Conservation (phyloP, 1,139 yeast genomes). For the Diutina rugosa region DNA sequence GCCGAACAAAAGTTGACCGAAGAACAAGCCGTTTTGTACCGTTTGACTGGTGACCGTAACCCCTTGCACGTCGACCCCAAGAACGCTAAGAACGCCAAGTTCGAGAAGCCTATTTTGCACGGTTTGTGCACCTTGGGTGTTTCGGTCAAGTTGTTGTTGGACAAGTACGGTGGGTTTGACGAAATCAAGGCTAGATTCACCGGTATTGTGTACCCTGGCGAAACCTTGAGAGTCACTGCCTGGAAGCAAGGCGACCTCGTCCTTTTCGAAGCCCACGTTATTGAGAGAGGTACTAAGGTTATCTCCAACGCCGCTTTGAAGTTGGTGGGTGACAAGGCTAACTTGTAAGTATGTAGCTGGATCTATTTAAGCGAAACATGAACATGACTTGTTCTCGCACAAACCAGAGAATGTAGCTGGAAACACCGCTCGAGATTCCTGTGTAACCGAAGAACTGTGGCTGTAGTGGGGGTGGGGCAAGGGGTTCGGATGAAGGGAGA, state of each 20-base stretch:
- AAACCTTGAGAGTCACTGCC: conserved; percentile 66
- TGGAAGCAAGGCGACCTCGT: conserved; percentile 71
- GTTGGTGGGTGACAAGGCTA: conserved; percentile 33
- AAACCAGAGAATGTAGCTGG: not conserved
- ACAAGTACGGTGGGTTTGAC: conserved; percentile 67
- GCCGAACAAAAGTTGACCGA: conserved; percentile 42
- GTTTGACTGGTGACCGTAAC: conserved; percentile 88
- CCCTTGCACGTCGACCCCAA: conserved; percentile 92
- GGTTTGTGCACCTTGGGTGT: conserved; percentile 87
- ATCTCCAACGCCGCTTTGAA: conserved; percentile 84
- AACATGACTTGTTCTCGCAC: not conserved
- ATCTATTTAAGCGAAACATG: not conserved
- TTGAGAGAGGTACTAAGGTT: conserved; percentile 68
- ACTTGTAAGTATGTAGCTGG: conserved; percentile 14
- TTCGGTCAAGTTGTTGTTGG: conserved; percentile 62
- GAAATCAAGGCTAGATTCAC: conserved; percentile 89
- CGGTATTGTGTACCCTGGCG: conserved; percentile 93
- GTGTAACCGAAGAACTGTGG: not conserved
- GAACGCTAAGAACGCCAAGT: conserved; percentile 82
- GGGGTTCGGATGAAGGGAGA: not conserved
- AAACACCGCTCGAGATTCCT: not conserved
- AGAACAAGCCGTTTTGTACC: conserved; percentile 81
- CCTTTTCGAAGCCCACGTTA: conserved; percentile 71
- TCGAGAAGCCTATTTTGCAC: conserved; percentile 80
- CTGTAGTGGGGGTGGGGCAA: not conserved